These are phyloP conservation scores for Peronospora destructor DNA, from an alignment of 352 stramenopile species.

Conservation along the genomic window DNA sequence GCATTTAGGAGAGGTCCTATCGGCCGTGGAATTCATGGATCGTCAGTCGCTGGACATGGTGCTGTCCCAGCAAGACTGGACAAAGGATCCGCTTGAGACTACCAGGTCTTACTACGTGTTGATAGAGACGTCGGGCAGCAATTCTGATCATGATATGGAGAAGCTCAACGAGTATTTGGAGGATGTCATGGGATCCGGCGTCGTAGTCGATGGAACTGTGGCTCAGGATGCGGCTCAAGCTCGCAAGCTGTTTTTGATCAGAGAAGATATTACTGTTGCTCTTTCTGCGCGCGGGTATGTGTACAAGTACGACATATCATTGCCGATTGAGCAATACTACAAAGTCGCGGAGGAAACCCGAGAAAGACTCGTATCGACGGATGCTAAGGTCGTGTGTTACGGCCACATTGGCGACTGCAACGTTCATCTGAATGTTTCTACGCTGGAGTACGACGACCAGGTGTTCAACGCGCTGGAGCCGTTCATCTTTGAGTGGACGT, in stretches of 20 bases:
- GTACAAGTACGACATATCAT: slow-evolving; percentile 97
- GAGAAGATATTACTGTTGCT: slow-evolving; percentile 91
- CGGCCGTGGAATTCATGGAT: slow-evolving; percentile 96
- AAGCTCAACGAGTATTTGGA: slow-evolving; percentile 88
- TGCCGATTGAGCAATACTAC: slow-evolving; percentile 90
- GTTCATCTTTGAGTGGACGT: slow-evolving; percentile 81
- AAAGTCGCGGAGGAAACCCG: slow-evolving; percentile 82
- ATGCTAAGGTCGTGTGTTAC: slow-evolving; percentile 78
- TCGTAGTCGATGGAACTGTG: slow-evolving; percentile 88
- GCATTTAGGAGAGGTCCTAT: slow-evolving; percentile 90
- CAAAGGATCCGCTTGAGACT: slow-evolving; percentile 58
- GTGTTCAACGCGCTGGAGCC: slow-evolving; percentile 63
- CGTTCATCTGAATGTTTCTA: slow-evolving; percentile 94
- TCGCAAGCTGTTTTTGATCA: slow-evolving; percentile 90
- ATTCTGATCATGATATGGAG: slow-evolving; percentile 86
- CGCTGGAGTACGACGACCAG: slow-evolving; percentile 52
- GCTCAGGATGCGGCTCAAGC: slow-evolving; percentile 89
- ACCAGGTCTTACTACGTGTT: slow-evolving; percentile 90
- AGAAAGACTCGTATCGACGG: slow-evolving; percentile 35
- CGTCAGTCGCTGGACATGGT: slow-evolving; percentile 84
- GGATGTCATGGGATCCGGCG: slow-evolving; percentile 52
- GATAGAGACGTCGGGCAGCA: slow-evolving; percentile 92
- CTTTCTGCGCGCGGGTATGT: slow-evolving; percentile 83
- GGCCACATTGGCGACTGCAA: slow-evolving; percentile 96
- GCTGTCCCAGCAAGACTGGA: slow-evolving; percentile 53